A percentile compares a stretch with the other conserved stretches of the same genome.
Conservation (phyloP, 2,329 filamentous ascomycete species). For the Penicillium nordicum region DNA sequence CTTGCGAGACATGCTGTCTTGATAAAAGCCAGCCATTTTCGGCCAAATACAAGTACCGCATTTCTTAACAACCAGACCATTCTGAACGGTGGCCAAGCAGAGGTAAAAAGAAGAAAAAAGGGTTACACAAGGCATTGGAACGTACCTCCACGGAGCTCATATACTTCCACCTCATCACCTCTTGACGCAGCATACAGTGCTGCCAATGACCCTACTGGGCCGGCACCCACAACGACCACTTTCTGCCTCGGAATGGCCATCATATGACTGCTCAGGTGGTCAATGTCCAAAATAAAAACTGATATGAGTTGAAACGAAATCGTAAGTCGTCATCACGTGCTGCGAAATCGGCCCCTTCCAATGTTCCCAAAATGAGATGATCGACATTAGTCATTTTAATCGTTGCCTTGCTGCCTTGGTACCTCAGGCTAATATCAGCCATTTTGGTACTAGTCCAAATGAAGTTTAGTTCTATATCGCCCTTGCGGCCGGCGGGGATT, state of each 20-base stretch:
- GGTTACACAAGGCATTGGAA: constrained; percentile 17
- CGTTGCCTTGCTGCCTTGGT: not conserved
- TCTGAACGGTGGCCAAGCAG: not conserved
- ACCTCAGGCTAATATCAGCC: not conserved
- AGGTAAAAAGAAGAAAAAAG: not conserved
- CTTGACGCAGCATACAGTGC: constrained; percentile 87
- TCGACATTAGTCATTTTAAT: constrained; percentile 6
- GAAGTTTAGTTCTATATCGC: not conserved
- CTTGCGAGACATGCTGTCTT: constrained; percentile 6
- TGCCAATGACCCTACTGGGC: constrained; percentile 87
- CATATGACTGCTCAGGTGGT: not conserved
- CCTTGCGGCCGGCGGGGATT: constrained; percentile 5
- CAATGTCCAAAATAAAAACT: not conserved
- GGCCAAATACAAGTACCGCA: not conserved
- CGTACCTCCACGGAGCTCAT: constrained; percentile 87
- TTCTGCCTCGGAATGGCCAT: constrained; percentile 52
- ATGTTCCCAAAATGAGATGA: constrained; percentile 6
- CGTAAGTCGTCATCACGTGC: constrained; percentile 13
- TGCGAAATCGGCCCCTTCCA: constrained; percentile 13
- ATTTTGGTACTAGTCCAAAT: not conserved
- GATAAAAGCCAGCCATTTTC: constrained; percentile 3
- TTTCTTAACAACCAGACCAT: not conserved
- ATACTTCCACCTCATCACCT: constrained; percentile 87
- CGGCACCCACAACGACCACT: constrained; percentile 82
- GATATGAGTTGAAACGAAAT: not conserved